Evolutionary conservation across 495 filamentous ascomycete species (phyloP), one percentile per base, ranked within the genome.

Genomic region (Penicillium manginii): DNA sequence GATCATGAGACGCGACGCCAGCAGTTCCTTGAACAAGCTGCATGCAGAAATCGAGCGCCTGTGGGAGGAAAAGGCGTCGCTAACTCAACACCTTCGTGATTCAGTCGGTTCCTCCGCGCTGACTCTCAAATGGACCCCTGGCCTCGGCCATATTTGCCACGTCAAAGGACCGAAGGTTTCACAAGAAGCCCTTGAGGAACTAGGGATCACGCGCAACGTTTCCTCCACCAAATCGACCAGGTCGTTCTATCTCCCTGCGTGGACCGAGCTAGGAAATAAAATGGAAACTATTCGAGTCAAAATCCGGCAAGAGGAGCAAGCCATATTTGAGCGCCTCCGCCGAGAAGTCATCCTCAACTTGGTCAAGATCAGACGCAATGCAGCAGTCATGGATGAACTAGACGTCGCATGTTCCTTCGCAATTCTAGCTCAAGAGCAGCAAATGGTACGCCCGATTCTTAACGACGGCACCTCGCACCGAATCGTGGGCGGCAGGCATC

Each of bases 401-500:
- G 94, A 98, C 71, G 87, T 98, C 23, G 85, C 88, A 2, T 89
- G 89, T 59, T 91, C 91, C 0, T 94, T 94, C 52, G 90, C 96
- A 6, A 80, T 71, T 1, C 76, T 98, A 9, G 93, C 94, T 0
- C 66, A 77, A 19, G 91, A 94, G 66, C 86, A 90, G 55, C 72
- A 79, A 18, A 86, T 93, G 55, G 81, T 85, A 3, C 84, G 96
- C 0, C 94, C 94, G 0, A 74, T 87, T 8, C 68, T 98, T 12
- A 89, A 86, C 50, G 66, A 80, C 18, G 68, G 77, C 9, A 78
- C 75, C 14, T 57, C 64, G 15, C 87, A 89, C 62, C 85, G 84
- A 37, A 88, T 98, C 59, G 71, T 93, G 8, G 91, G 88, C 23
- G 94, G 93, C 11, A 81, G 94, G 5, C 94, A 98, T 71, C 87